Percentiles rank a stretch among this genome's conserved stretches.
These are phyloP conservation scores for Plasmodium malariae DNA, from an alignment of 169 alveolate species.

Conservation along the genomic window DNA sequence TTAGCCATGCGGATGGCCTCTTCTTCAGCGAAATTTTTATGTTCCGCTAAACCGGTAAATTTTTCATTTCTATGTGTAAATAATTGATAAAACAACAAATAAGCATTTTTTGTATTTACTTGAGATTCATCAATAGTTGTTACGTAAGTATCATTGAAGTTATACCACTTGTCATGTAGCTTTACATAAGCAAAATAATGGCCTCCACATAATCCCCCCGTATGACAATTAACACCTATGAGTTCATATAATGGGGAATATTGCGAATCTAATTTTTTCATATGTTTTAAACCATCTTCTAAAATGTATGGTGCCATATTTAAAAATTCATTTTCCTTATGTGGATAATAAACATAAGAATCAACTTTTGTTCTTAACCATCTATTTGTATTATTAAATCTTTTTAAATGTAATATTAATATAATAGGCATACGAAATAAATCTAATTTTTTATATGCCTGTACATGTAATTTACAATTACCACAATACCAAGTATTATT, in stretches of 20 bases:
- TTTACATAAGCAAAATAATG: constrained; percentile 86
- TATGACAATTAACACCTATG: constrained; percentile 84
- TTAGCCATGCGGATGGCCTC: constrained; percentile 60
- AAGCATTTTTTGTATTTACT: constrained; percentile 52
- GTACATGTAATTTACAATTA: constrained; percentile 90
- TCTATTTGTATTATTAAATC: constrained; percentile 88
- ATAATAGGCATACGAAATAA: constrained; percentile 90
- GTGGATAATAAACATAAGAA: constrained; percentile 71
- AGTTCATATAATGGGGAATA: constrained; percentile 83
- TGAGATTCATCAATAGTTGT: constrained; percentile 58
- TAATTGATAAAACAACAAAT: constrained; percentile 53
- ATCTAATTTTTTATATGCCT: constrained; percentile 92
- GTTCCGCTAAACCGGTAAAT: constrained; percentile 51
- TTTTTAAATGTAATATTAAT: constrained; percentile 90
- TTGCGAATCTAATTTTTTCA: constrained; percentile 74
- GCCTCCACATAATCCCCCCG: constrained; percentile 86
- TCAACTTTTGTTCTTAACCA: constrained; percentile 61
- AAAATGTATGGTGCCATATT: constrained; percentile 77
- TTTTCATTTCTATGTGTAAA: constrained; percentile 44
- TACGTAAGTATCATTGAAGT: constrained; percentile 77
- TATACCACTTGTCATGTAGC: constrained; percentile 84
- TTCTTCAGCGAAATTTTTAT: constrained; percentile 46
- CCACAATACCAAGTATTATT: constrained; percentile 93
- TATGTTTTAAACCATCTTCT: constrained; percentile 72
- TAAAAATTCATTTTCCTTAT: constrained; percentile 75